Conservation (phyloP, 768 basidiomycete species). For the Phallus indusiatus region DNA sequence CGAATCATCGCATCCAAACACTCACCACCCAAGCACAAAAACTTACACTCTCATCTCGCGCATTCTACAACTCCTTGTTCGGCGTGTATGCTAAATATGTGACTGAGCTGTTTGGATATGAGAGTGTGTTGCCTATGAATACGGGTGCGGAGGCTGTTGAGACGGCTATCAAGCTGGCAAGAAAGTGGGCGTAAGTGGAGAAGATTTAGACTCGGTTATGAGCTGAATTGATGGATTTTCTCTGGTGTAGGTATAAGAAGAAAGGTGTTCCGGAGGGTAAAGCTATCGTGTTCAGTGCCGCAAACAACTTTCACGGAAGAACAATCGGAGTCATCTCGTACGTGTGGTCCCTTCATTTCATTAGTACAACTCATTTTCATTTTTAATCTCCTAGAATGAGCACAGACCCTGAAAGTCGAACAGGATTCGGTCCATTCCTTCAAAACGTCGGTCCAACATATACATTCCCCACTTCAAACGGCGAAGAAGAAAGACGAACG, state of each 20-base stretch:
- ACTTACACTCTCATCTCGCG: slow-evolving; percentile 89
- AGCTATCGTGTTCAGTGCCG: slow-evolving; percentile 78
- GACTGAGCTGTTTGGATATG: slow-evolving; percentile 79
- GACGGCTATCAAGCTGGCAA: slow-evolving; percentile 88
- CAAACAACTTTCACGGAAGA: slow-evolving; percentile 93
- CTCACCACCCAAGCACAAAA: slow-evolving; percentile 78
- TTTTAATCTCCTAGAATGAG: slow-evolving; percentile 74
- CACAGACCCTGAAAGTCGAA: slow-evolving; percentile 84
- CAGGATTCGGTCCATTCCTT: slow-evolving; percentile 88
- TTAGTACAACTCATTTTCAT: too few relatives aligned
- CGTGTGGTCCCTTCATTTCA: slow-evolving; percentile 18
- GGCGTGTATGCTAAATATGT: slow-evolving; percentile 84
- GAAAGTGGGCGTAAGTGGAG: slow-evolving; percentile 80
- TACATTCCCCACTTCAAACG: too few relatives aligned
- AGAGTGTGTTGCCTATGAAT: slow-evolving; percentile 98
- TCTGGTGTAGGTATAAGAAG: slow-evolving; percentile 60
- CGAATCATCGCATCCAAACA: slow-evolving; percentile 71
- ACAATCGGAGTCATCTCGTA: slow-evolving; percentile 83
- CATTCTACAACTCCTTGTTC: slow-evolving; percentile 91
- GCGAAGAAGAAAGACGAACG: slow-evolving; percentile 33
- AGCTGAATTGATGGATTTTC: too few relatives aligned
- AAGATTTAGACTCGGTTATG: too few relatives aligned
- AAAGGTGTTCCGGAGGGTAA: slow-evolving; percentile 75
- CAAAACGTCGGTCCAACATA: slow-evolving; percentile 75
- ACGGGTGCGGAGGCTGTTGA: slow-evolving; percentile 98